A percentile compares a stretch with the other conserved stretches of the same genome.
These are phyloP conservation scores for Fraxinus excelsior DNA, from an alignment of 257 asterid genomes.

Conservation along the genomic window DNA sequence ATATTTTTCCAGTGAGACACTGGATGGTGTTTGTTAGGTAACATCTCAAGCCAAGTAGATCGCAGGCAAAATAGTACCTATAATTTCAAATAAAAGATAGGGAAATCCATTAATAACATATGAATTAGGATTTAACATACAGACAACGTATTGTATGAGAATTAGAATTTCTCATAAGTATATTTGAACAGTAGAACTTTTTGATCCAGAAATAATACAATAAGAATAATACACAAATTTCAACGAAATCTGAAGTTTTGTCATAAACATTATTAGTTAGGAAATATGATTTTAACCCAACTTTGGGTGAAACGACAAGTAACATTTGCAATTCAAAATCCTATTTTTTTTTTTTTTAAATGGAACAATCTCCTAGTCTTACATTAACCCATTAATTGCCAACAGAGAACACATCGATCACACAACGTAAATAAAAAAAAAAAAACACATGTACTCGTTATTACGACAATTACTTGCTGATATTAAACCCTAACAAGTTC, in stretches of 20 bases:
- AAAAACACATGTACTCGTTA: background rate
- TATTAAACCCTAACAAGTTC: background rate
- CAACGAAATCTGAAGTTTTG: background rate
- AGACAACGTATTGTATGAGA: too few relatives aligned
- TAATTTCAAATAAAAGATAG: too few relatives aligned
- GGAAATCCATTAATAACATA: too few relatives aligned
- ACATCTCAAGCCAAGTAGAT: background rate
- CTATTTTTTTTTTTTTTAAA: too few relatives aligned
- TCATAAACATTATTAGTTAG: background rate
- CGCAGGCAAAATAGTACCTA: background rate
- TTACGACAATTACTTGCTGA: background rate
- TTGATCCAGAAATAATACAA: too few relatives aligned
- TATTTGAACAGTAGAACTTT: too few relatives aligned
- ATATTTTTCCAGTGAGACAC: background rate
- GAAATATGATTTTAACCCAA: too few relatives aligned
- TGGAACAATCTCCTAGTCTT: background rate
- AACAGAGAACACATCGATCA: background rate
- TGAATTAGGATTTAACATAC: background rate
- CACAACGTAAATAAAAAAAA: background rate
- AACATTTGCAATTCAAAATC: too few relatives aligned
- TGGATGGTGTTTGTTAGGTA: background rate
- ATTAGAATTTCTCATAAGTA: too few relatives aligned
- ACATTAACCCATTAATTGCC: background rate
- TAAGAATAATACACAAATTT: too few relatives aligned
- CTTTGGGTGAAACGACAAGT: too few relatives aligned